phyloP scores from a whole-genome alignment of 345 rosid genomes.

The Sonneratia alba region DNA sequence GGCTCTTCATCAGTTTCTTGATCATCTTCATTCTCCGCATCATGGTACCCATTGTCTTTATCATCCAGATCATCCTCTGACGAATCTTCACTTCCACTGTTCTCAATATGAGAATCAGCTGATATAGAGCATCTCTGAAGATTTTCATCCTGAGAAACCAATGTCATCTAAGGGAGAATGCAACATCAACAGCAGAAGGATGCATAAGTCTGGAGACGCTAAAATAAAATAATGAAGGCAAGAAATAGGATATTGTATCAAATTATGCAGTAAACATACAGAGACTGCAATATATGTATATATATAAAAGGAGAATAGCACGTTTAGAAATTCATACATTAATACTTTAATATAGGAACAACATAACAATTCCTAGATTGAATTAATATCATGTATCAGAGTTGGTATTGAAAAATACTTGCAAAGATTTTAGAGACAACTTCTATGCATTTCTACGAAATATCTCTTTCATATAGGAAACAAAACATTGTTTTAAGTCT shows the following conservation, averaged over 20 bases:
- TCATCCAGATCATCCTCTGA: constrained; percentile 70
- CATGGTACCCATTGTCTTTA: constrained; percentile 68
- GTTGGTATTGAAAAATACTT: too few relatives aligned
- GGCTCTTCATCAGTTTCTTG: constrained; percentile 72
- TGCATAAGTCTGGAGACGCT: not conserved
- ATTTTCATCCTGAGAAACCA: constrained; percentile 63
- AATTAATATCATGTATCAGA: too few relatives aligned
- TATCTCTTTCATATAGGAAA: too few relatives aligned
- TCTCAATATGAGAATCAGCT: constrained; percentile 77
- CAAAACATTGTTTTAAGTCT: too few relatives aligned
- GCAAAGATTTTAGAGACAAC: too few relatives aligned
- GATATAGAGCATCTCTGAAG: constrained; percentile 90
- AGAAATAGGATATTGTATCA: not conserved
- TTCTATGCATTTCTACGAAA: too few relatives aligned
- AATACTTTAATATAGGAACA: too few relatives aligned
- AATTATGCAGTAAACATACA: not conserved
- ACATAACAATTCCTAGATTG: too few relatives aligned
- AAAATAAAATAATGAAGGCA: not conserved
- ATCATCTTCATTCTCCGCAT: constrained; percentile 83
- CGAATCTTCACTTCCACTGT: constrained; percentile 88
- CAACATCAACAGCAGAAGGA: not conserved
- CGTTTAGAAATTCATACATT: too few relatives aligned
- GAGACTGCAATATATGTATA: too few relatives aligned
- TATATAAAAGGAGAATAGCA: too few relatives aligned
- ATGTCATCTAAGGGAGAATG: not conserved